Base-by-base conservation (phyloP, 768 basidiomycete genomes). In the Sistotremastrum suecicum region DNA sequence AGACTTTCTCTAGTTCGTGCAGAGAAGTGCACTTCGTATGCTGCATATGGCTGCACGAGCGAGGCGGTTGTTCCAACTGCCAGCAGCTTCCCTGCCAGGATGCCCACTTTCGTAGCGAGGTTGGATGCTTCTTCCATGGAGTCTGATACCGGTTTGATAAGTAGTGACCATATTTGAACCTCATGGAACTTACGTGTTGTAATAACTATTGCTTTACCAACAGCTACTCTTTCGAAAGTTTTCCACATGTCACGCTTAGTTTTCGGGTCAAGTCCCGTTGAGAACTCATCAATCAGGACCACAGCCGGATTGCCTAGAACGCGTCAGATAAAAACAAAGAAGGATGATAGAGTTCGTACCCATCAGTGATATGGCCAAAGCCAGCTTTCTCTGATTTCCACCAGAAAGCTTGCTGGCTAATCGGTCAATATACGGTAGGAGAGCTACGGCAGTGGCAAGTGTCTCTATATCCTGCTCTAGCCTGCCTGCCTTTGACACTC, bases 41-140 rank as follows among this genome's bases (percentile, higher is more conserved):
- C 75, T 5, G 78, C 76, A 55, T 85, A 80, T 12, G 81, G 76
- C 30, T 72, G 65, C 1, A 75, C 75, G 4, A 87, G 71, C 3
- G 70, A 67, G 29, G 74, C 69, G 0, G 73, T 76, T 3, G 81
- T 78, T 1, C 80, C 83, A 42, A 85, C 66, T 50, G 82, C 83
- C 1, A 87, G 69, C 63, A 87, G 66, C 42, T 70, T 71, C 46
- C 75, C 76, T 1, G 84, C 80, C 7, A 88, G 61, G 45, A 87
- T 86, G 12, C 81, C 83, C 11, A 86, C 84, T 56, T 78, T 76
- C 54, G 69, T 79, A 2, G 84, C 80, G 2, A 87, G 65, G 5
- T 81, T 81, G 10, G 82, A 80, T 2, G 82, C 83, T 59, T 88
- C 84, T 60, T 85, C 84, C 83, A 86, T 86, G 0, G 81, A 83